Evolutionary conservation across 1,139 yeast genomes (phyloP).

Genomic region (Scheffersomyces cryptocercus): DNA sequence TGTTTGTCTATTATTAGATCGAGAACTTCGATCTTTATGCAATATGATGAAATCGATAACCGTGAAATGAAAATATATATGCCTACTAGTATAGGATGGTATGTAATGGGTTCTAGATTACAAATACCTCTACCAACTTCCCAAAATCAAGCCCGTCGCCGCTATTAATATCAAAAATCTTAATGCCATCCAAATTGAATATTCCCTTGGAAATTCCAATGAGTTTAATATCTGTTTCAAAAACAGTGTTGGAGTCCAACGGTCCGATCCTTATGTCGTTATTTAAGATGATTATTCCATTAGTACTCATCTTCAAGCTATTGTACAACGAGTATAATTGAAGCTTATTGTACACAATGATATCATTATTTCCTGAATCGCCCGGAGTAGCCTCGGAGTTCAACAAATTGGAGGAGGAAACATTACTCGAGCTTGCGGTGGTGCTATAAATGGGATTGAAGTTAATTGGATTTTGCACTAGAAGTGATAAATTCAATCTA

Average conservation of each 20-base stretch:
- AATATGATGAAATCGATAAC: no score
- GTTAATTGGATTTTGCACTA: constrained; percentile 32
- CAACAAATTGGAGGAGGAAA: constrained; percentile 18
- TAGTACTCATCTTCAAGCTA: constrained; percentile 32
- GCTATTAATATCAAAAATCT: constrained; percentile 59
- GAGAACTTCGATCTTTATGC: no score
- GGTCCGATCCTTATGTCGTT: constrained; percentile 69
- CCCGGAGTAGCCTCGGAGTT: constrained; percentile 6
- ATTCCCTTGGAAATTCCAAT: constrained; percentile 68
- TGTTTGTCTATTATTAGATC: no score
- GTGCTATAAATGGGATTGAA: constrained; percentile 19
- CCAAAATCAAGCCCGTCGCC: constrained; percentile 79
- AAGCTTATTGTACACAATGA: constrained; percentile 21
- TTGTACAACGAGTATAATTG: constrained; percentile 37
- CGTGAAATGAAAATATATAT: no score
- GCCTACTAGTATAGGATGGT: no score
- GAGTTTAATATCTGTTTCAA: constrained; percentile 61
- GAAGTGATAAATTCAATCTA: constrained; percentile 46
- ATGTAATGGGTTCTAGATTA: constrained; percentile 24
- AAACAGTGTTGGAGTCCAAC: constrained; percentile 61
- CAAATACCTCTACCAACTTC: constrained; percentile 67
- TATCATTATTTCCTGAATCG: constrained; percentile 8
- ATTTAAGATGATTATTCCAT: constrained; percentile 59
- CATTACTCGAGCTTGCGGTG: constrained; percentile 9
- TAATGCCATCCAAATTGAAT: constrained; percentile 63